Evolutionary conservation across 2,329 filamentous ascomycete genomes (phyloP).

Genomic region (Botryotinia calthae): DNA sequence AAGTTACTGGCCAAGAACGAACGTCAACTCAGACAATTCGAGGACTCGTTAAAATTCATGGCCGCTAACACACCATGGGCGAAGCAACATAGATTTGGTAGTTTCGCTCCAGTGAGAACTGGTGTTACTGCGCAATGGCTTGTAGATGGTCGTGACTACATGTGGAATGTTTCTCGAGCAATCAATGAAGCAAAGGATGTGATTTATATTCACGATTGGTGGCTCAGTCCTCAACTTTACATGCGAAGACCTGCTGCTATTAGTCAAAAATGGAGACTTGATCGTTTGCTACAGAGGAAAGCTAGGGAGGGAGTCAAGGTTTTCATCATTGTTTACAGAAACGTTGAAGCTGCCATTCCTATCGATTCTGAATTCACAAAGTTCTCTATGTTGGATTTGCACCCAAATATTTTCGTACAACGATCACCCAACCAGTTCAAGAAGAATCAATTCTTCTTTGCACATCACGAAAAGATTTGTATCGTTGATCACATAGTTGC

Average conservation of each 20-base stretch:
- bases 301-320: conserved; percentile 94
- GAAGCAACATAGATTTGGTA: conserved; percentile 80
- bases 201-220: conserved; percentile 99
- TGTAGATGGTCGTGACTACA: conserved; percentile 94
- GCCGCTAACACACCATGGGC: conserved; percentile 78
- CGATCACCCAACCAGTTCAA: conserved; percentile 96
- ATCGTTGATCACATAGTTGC: conserved; percentile 94
- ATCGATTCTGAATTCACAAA: conserved; percentile 99
- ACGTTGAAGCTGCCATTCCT: conserved; percentile 93
- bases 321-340: conserved; percentile 96
- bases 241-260: conserved; percentile 91
- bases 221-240: conserved; percentile 94
- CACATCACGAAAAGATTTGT: conserved; percentile 97
- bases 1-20: conserved; percentile 91
- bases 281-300: conserved; percentile 88
- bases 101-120: conserved; percentile 85
- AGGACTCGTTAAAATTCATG: conserved; percentile 90
- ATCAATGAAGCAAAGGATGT: conserved; percentile 97
- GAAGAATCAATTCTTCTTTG: conserved; percentile 99
- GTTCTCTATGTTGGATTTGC: conserved; percentile 88
- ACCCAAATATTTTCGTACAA: conserved; percentile 95
- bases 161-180: conserved; percentile 98
- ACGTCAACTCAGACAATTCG: conserved; percentile 84
- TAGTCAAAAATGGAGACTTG: conserved; percentile 96
- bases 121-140: conserved; percentile 93